Conservation (phyloP, 768 basidiomycete species). For the Boletus sp. region DNA sequence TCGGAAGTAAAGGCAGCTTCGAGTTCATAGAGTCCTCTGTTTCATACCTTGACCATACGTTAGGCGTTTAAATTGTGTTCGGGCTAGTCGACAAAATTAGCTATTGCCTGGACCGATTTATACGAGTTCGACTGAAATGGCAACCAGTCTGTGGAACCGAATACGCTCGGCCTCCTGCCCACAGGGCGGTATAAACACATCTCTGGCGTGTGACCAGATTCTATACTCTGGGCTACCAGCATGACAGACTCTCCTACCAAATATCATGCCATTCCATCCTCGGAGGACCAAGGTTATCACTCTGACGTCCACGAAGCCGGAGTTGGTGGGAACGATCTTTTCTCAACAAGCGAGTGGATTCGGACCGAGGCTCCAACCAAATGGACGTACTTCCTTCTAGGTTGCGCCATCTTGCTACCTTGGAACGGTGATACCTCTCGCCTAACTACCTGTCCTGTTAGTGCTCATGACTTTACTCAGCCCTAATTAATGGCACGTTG, state of each 20-base stretch:
- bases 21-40: neutral
- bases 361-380: constrained; percentile 43
- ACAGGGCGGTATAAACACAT: neutral
- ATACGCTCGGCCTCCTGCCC: neutral
- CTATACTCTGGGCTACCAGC: neutral
- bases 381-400: constrained; percentile 72
- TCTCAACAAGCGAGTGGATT: constrained; percentile 26
- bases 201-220: neutral
- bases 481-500: constrained; percentile 81
- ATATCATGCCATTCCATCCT: constrained; percentile 24
- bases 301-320: neutral
- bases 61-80: neutral
- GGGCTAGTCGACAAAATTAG: neutral
- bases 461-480: constrained; percentile 38
- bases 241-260: constrained; percentile 11
- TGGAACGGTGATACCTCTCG: constrained; percentile 74
- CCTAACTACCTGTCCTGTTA: neutral
- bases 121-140: neutral
- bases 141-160: neutral
- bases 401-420: constrained; percentile 76
- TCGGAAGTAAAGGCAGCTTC: constrained; percentile 6
- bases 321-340: constrained; percentile 4
- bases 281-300: constrained; percentile 9
- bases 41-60: neutral
- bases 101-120: neutral